Evolutionary conservation across 768 basidiomycete genomes (phyloP).

Genomic region (Serendipita indica): DNA sequence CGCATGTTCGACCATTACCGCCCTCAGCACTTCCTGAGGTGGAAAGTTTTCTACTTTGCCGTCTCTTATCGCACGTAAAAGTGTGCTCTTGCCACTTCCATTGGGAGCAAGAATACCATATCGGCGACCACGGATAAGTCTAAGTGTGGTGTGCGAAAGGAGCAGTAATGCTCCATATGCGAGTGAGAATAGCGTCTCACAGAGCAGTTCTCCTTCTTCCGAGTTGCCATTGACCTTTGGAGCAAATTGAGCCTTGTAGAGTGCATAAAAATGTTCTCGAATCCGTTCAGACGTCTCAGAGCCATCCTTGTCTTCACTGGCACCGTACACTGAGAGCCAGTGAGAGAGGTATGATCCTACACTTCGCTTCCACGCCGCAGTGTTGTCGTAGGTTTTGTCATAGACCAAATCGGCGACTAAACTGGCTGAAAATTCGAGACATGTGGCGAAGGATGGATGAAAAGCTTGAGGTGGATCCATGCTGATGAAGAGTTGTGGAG

Average conservation of each 20-base stretch:
- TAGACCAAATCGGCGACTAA: slow-evolving; percentile 63
- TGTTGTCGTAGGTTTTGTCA: slow-evolving; percentile 38
- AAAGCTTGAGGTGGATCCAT: slow-evolving; percentile 31
- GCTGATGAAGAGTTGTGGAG: slow-evolving; percentile 31
- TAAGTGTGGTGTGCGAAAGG: slow-evolving; percentile 83
- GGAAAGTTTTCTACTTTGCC: slow-evolving; percentile 97
- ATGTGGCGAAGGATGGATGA: slow-evolving; percentile 41
- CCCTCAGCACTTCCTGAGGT: slow-evolving; percentile 66
- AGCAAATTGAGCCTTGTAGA: slow-evolving; percentile 10
- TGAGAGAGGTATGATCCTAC: slow-evolving; percentile 54
- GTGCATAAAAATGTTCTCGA: slow-evolving; percentile 6
- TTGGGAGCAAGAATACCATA: slow-evolving; percentile 96
- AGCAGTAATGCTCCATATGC: slow-evolving; percentile 91
- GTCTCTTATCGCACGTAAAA: slow-evolving; percentile 89
- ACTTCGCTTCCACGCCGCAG: slow-evolving; percentile 48
- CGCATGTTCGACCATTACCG: slow-evolving; percentile 95
- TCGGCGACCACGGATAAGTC: slow-evolving; percentile 75
- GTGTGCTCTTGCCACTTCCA: slow-evolving; percentile 88
- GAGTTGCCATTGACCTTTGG: slow-evolving; percentile 25
- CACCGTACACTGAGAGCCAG: slow-evolving; percentile 36
- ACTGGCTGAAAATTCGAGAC: slow-evolving; percentile 56
- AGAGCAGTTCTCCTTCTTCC: slow-evolving; percentile 73
- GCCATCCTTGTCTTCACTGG: slow-evolving; percentile 16
- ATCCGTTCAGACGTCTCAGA: not conserved
- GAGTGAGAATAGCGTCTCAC: slow-evolving; percentile 87